Evolutionary conservation across 2,329 filamentous ascomycete genomes (phyloP), one percentile per base, ranked within the genome.

Genomic region (Colletotrichum gloeosporioides): DNA sequence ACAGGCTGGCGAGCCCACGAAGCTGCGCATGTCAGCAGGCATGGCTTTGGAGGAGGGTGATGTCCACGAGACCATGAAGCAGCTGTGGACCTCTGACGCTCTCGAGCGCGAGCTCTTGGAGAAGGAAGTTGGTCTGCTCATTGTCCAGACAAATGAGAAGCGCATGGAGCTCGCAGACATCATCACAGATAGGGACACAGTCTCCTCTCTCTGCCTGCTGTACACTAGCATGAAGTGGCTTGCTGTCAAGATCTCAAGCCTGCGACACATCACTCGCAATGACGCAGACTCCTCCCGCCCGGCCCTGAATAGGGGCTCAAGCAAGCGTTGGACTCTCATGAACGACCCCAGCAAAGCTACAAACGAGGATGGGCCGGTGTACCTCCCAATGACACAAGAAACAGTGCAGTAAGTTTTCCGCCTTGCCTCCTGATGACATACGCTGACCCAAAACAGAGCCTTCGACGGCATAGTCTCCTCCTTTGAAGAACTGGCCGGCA

Each of bases 181-280:
- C 65, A 96, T 99, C 78, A 93, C 94, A 59, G 96, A 99, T 81
- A 93, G 95, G 31, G 98, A 99, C 83, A 94, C 93, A 6, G 93
- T 99, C 32, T 92, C 94, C 59, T 94, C 94, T 6, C 87, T 99
- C 6, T 98, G 96, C 80, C 90, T 98, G 53, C 88, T 99, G 44
- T 98, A 98, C 84, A 98, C 96, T 66, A 98, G 96, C 87, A 98
- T 99, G 95, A 97, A 98, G 88, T 99, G 97, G 97, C 91, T 99
- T 44, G 93, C 95, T 25, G 93, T 93, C 79, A 97, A 96, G 85
- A 92, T 98, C 57, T 88, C 90, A n/a, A 90, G 95, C 73, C 89
- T 99, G 69, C 92, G 97, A 57, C 93, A 96, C 81, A 95, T 98
- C 80, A 96, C 95, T 25, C 89, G 90, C 69, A 92, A 94, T 77